Percentiles rank a stretch among this genome's conserved stretches.
These are phyloP conservation scores for Aspergillus hancockii DNA, from an alignment of 495 filamentous ascomycete species.

Conservation along the genomic window DNA sequence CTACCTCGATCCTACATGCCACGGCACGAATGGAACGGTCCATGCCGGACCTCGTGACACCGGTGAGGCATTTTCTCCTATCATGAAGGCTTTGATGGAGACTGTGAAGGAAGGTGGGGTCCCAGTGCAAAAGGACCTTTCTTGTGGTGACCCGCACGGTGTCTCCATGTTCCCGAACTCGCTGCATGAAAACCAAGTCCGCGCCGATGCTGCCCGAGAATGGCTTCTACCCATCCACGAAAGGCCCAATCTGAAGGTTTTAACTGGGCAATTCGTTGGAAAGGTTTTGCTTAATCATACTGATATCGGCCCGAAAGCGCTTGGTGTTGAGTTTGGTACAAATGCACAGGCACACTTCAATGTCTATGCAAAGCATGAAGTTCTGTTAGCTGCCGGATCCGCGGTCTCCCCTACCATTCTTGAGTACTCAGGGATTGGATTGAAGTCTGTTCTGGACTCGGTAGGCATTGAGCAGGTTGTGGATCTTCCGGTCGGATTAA, in stretches of 20 bases:
- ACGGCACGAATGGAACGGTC: slow-evolving; percentile 29
- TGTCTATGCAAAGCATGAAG: slow-evolving; percentile 44
- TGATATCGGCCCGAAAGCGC: slow-evolving; percentile 12
- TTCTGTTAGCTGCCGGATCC: slow-evolving; percentile 56
- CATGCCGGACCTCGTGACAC: slow-evolving; percentile 25
- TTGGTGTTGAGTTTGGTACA: slow-evolving; percentile 40
- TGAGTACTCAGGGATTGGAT: slow-evolving; percentile 48
- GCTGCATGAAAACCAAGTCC: slow-evolving; percentile 24
- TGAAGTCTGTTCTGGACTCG: slow-evolving; percentile 35
- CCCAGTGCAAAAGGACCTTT: slow-evolving; percentile 22
- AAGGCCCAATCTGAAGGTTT: slow-evolving; percentile 46
- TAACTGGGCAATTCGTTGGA: slow-evolving; percentile 47
- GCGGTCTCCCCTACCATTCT: slow-evolving; percentile 56
- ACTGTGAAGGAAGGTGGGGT: slow-evolving; percentile 16
- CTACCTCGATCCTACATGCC: slow-evolving; percentile 24
- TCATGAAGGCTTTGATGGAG: slow-evolving; percentile 26
- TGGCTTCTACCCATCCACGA: slow-evolving; percentile 47
- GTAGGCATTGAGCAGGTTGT: slow-evolving; percentile 51
- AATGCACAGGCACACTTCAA: slow-evolving; percentile 28
- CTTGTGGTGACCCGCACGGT: slow-evolving; percentile 28
- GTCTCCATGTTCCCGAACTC: slow-evolving; percentile 33
- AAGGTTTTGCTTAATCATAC: slow-evolving; percentile 37
- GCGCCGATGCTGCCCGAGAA: slow-evolving; percentile 45
- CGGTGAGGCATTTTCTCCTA: slow-evolving; percentile 19
- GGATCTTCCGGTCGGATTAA: slow-evolving; percentile 53